phyloP scores from a whole-genome alignment of 2,329 filamentous ascomycete species.

The Aspergillus proliferans region DNA sequence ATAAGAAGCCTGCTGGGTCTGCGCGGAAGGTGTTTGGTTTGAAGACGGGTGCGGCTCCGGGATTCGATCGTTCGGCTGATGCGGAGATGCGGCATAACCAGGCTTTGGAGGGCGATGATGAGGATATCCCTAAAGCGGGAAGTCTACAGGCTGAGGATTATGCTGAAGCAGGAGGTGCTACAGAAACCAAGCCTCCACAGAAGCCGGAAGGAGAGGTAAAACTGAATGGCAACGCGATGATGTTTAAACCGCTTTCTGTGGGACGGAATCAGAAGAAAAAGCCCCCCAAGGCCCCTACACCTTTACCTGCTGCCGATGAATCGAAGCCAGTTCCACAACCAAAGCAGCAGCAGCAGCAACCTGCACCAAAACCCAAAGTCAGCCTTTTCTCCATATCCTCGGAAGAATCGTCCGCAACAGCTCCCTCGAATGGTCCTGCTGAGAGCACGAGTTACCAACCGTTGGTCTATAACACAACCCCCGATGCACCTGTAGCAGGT shows the following conservation, averaged over 20 bases:
- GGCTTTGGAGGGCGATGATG: slow-evolving; percentile 15
- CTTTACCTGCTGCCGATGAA: slow-evolving; percentile 10
- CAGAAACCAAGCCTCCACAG: background rate
- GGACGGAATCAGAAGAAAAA: slow-evolving; percentile 67
- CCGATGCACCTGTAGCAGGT: slow-evolving; percentile 14
- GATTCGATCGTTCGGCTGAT: slow-evolving; percentile 62
- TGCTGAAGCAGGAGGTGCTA: slow-evolving; percentile 1
- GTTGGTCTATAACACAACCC: slow-evolving; percentile 32
- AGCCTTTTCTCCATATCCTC: slow-evolving; percentile 39
- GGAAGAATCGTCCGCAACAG: slow-evolving; percentile 15
- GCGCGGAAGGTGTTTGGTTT: slow-evolving; percentile 60
- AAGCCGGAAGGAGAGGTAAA: slow-evolving; percentile 32
- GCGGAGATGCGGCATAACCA: slow-evolving; percentile 28
- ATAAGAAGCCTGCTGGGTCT: slow-evolving; percentile 30
- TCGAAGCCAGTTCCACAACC: slow-evolving; percentile 5
- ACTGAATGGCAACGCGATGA: slow-evolving; percentile 68
- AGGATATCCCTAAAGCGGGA: slow-evolving; percentile 21
- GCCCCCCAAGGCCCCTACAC: slow-evolving; percentile 20
- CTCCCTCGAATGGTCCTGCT: slow-evolving; percentile 3
- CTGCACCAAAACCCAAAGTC: slow-evolving; percentile 36
- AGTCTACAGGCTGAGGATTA: slow-evolving; percentile 12
- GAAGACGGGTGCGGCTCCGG: slow-evolving; percentile 77
- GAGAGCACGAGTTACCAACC: slow-evolving; percentile 31
- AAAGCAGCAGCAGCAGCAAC: background rate
- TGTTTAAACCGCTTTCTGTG: slow-evolving; percentile 86